These are phyloP conservation scores for Phylloboletellus chloephorus DNA, from an alignment of 1,284 basidiomycete genomes.

Conservation along the genomic window DNA sequence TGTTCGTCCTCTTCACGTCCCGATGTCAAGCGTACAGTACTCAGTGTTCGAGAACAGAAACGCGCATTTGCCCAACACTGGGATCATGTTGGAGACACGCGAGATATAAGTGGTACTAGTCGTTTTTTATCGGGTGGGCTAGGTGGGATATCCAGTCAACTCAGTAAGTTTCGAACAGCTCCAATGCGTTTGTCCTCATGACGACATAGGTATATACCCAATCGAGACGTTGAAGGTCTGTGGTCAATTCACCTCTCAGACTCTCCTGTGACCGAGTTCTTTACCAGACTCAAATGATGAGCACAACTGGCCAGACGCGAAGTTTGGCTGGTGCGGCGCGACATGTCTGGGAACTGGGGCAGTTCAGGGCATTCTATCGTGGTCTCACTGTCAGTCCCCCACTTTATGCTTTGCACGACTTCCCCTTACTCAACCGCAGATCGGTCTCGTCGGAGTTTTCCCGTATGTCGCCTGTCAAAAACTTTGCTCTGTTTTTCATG, in stretches of 20 bases:
- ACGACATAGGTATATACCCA: conserved; percentile 76
- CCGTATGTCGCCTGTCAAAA: conserved; percentile 48
- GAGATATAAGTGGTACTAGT: conserved; percentile 87
- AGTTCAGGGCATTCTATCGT: conserved; percentile 83
- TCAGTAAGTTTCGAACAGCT: conserved; percentile 50
- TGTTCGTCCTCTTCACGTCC: conserved; percentile 43
- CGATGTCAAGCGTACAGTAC: conserved; percentile 11
- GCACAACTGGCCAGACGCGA: conserved; percentile 61
- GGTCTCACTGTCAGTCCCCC: conserved; percentile 71
- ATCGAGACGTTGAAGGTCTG: conserved; percentile 81
- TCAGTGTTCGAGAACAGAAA: conserved; percentile 54
- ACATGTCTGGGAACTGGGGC: conserved; percentile 77
- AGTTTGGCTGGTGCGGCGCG: conserved; percentile 56
- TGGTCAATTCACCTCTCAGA: conserved; percentile 3
- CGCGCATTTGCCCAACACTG: conserved; percentile 88
- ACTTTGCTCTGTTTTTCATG: neutral
- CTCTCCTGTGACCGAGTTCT: conserved; percentile 7
- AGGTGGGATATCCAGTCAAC: conserved; percentile 91
- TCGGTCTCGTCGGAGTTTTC: conserved; percentile 86
- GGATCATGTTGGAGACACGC: conserved; percentile 85
- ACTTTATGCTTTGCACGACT: conserved; percentile 7
- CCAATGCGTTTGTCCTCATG: conserved; percentile 11
- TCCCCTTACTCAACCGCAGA: conserved; percentile 42
- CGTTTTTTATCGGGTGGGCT: conserved; percentile 95
- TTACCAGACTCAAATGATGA: conserved; percentile 90